Conservation (phyloP, 2,329 filamentous ascomycete species). For the Xylaria sp. region DNA sequence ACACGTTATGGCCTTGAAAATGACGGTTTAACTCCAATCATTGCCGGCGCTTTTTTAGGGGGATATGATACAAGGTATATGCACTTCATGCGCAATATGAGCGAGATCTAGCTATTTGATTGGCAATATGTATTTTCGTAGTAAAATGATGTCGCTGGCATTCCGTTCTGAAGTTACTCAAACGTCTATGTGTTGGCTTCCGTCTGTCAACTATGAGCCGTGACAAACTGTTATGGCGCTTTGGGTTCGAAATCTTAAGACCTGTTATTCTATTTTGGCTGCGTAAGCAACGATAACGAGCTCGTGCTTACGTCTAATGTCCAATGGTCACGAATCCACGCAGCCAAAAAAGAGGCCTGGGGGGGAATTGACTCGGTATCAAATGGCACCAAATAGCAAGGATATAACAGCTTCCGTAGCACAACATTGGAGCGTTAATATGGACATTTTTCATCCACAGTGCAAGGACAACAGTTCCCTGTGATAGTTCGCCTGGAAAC, state of each 20-base stretch:
- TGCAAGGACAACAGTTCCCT: background rate
- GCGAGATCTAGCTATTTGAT: background rate
- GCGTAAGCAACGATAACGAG: background rate
- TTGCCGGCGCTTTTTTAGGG: background rate
- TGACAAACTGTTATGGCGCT: background rate
- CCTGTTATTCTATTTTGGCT: background rate
- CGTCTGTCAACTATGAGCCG: background rate
- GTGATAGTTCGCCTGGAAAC: too few species aligned
- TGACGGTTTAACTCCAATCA: background rate
- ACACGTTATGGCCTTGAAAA: background rate
- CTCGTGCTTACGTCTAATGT: background rate
- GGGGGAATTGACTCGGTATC: background rate
- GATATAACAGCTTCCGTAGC: background rate
- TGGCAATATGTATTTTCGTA: background rate
- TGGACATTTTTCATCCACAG: background rate
- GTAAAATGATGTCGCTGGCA: background rate
- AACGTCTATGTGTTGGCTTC: background rate
- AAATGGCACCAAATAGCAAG: background rate
- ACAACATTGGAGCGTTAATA: background rate
- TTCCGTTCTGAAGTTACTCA: background rate
- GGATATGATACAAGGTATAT: background rate
- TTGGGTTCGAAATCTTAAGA: background rate
- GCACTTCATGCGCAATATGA: background rate
- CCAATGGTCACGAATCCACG: background rate
- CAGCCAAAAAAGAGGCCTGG: background rate